Conservation (phyloP, 2,329 filamentous ascomycete genomes). For the Biscogniauxia marginata region DNA sequence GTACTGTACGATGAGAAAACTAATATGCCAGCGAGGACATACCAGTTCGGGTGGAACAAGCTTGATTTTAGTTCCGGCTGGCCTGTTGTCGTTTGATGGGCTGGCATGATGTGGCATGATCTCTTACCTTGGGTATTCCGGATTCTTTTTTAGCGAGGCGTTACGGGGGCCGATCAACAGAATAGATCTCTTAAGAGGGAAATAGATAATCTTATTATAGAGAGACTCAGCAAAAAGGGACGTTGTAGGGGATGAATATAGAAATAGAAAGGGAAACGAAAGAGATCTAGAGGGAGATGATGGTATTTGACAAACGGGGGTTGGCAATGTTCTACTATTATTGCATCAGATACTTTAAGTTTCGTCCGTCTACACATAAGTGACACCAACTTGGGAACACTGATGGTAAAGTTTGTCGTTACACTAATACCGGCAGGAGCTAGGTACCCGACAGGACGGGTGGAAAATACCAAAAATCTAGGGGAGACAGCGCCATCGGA, state of each 20-base stretch:
- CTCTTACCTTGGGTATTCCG: not conserved
- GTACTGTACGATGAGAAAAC: constrained; percentile 17
- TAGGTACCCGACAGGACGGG: no score
- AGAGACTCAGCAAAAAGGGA: not conserved
- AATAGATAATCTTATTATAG: not conserved
- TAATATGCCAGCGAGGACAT: constrained; percentile 12
- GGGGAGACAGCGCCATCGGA: not conserved
- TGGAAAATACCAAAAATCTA: not conserved
- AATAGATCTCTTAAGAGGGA: not conserved
- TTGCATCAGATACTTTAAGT: no score
- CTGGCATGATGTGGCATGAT: not conserved
- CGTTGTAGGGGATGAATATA: not conserved
- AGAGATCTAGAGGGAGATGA: no score
- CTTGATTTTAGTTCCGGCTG: constrained; percentile 23
- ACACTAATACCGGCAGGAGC: no score
- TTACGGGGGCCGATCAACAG: not conserved
- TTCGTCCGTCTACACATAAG: no score
- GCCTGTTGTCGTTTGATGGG: constrained; percentile 15
- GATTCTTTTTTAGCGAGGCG: not conserved
- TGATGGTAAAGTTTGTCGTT: no score
- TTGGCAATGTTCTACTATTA: no score
- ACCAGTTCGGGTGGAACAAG: constrained; percentile 25
- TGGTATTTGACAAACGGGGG: no score
- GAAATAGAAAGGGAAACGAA: not conserved
- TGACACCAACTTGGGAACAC: no score